Base-by-base conservation (phyloP, 2,329 filamentous ascomycete species). In the Ophiocordyceps robertsii region DNA sequence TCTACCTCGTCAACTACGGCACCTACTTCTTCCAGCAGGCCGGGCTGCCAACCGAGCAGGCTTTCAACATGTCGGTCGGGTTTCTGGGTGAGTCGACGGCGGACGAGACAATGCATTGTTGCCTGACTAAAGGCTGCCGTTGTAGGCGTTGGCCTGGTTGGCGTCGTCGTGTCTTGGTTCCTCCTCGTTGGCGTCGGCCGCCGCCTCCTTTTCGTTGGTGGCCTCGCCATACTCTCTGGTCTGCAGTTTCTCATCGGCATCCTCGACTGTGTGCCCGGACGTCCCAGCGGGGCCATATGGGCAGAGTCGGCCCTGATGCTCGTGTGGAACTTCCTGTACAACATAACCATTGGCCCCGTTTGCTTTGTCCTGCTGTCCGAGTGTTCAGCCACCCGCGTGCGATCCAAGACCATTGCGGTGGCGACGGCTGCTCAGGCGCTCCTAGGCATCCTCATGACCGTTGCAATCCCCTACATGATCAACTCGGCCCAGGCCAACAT, bases 11-110 rank as follows among this genome's bases (percentile, higher is more conserved):
- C 42, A 66, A 65, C 37, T 61, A 55, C 2, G 57, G 62, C 0
- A 76, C 73, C 14, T 69, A 65, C 49, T 70, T 71, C 53, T 69
- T 67, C 51, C 54, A 63, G 29, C 65, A 68, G 41, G 60, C 65
- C 0, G 68, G 69, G 16, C 56, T 70, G 24, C 47, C 56, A 5
- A 55, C 59, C 5, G 49, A 53, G 1, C 53, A 59, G 9, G 62
- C 65, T 0, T 69, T 66, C 47, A 60, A 58, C 37, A 60, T 72
- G 41, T 57, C 60, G 5, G 53, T 70, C 7, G 62, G 58, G 1
- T 48, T 48, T 27, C 44, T 50, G 39, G 47, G 47, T 49, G 39
- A 40, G 47, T 40, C 12, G 12, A 13, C 12, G n/a, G 11, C 2
- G 31, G 31, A 32, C n/a, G 9, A 14, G 4, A 17, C 14, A 19